A percentile compares a stretch with the other conserved stretches of the same genome.
These are phyloP conservation scores for Amanita brunnescens DNA, from an alignment of 768 basidiomycete genomes.

Conservation along the genomic window DNA sequence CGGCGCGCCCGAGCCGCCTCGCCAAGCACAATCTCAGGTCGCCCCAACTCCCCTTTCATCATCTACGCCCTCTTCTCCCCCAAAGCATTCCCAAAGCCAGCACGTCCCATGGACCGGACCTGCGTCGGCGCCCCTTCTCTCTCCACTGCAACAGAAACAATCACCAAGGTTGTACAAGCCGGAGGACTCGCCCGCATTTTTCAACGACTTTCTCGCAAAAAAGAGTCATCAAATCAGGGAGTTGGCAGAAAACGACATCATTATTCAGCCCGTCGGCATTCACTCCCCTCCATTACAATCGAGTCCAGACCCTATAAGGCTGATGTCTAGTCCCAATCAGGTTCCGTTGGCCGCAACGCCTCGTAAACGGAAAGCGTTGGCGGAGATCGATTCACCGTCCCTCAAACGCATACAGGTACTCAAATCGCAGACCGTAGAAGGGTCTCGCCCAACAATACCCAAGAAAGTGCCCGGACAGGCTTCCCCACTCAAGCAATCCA, in stretches of 20 bases:
- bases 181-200: slow-evolving; percentile 55
- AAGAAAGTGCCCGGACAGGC: not conserved
- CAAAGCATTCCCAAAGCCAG: not conserved
- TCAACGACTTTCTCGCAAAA: slow-evolving; percentile 55
- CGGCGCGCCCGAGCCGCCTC: slow-evolving; percentile 23
- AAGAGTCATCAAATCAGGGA: slow-evolving; percentile 35
- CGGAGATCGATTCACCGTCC: slow-evolving; percentile 52
- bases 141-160: slow-evolving; percentile 12
- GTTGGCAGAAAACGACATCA: slow-evolving; percentile 11
- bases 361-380: slow-evolving; percentile 60
- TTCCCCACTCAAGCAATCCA: slow-evolving; percentile 6
- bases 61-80: not conserved
- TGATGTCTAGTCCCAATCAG: slow-evolving; percentile 23
- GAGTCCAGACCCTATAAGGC: slow-evolving; percentile 51
- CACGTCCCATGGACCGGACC: not conserved
- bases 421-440: slow-evolving; percentile 13
- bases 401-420: slow-evolving; percentile 45
- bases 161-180: slow-evolving; percentile 32
- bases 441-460: slow-evolving; percentile 11
- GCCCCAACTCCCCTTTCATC: slow-evolving; percentile 7
- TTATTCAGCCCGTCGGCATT: slow-evolving; percentile 11
- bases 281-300: slow-evolving; percentile 16
- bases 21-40: slow-evolving; percentile 3
- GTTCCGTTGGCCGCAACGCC: slow-evolving; percentile 38
- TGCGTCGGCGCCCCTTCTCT: not conserved